Evolutionary conservation across 805 yeast species (phyloP).

Genomic region (Zygosaccharomyces bailii): DNA sequence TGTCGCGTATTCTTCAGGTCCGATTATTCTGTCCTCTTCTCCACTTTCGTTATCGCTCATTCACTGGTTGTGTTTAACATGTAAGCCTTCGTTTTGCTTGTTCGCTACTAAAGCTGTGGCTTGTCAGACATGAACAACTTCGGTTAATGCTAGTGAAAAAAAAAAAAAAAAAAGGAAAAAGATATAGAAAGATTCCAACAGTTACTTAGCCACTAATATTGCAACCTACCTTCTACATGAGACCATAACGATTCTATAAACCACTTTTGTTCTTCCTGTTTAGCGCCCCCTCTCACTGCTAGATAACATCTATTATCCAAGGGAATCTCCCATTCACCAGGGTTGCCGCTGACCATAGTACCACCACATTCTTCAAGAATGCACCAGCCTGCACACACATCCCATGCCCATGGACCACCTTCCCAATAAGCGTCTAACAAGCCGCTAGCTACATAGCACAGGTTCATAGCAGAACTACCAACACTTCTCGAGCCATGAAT

Average conservation of each 20-base stretch:
- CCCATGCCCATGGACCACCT: constrained; percentile 70
- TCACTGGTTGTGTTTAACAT: not conserved
- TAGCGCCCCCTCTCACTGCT: constrained; percentile 53
- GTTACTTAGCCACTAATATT: constrained; percentile 29
- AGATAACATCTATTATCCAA: constrained; percentile 52
- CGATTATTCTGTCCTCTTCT: not conserved
- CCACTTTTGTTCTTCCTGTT: constrained; percentile 40
- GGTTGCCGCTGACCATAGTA: constrained; percentile 50
- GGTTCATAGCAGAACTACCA: constrained; percentile 65
- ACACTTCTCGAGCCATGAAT: constrained; percentile 59
- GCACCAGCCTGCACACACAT: constrained; percentile 67
- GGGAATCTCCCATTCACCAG: constrained; percentile 46
- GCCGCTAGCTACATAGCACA: constrained; percentile 57
- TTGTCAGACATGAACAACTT: constrained; percentile 1
- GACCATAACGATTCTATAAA: constrained; percentile 51
- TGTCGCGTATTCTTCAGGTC: constrained; percentile 5
- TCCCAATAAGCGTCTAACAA: constrained; percentile 63
- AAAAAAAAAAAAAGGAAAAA: not conserved
- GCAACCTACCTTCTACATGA: constrained; percentile 45
- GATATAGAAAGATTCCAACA: not conserved
- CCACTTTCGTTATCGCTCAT: not conserved
- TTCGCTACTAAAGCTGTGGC: constrained; percentile 1
- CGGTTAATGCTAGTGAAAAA: not conserved
- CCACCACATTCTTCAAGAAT: constrained; percentile 61
- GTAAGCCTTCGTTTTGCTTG: not conserved